Conservation (phyloP, 441 rosid species). For the Croton laevigatus region DNA sequence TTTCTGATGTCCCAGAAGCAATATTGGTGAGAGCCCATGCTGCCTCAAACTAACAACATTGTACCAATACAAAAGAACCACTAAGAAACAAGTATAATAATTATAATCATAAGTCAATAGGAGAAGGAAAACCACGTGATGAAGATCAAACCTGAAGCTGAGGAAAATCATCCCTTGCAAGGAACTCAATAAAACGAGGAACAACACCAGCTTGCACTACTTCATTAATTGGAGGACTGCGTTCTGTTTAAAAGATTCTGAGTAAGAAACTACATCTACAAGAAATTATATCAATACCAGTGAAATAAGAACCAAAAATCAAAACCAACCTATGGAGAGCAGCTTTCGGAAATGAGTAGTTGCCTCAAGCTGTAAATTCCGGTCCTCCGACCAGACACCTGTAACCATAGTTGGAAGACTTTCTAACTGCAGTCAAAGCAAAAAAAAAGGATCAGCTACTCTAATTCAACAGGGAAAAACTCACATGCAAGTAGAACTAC, state of each 20-base stretch:
- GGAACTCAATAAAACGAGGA: conserved; percentile 82
- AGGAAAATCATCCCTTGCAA: conserved; percentile 57
- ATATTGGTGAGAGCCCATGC: conserved; percentile 84
- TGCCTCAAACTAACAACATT: conserved; percentile 56
- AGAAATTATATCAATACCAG: not conserved
- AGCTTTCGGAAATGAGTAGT: conserved; percentile 73
- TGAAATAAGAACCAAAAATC: not conserved
- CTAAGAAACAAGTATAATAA: not conserved
- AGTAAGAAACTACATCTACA: not conserved
- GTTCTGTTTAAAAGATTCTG: conserved; percentile 35
- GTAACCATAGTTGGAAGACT: conserved; percentile 59
- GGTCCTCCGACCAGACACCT: conserved; percentile 64
- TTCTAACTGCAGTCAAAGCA: conserved; percentile 49
- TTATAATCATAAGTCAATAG: not conserved
- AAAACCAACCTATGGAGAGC: conserved; percentile 57
- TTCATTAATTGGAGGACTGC: conserved; percentile 81
- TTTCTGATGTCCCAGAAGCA: conserved; percentile 84
- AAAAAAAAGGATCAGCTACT: conserved; percentile 3
- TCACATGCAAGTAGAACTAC: no score
- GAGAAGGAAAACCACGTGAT: not conserved
- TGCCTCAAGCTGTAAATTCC: conserved; percentile 57
- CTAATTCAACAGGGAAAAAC: not conserved
- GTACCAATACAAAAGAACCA: not conserved
- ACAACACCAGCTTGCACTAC: conserved; percentile 77
- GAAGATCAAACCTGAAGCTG: conserved; percentile 63